These are phyloP conservation scores for Diplodia sapinea DNA, from an alignment of 2,329 filamentous ascomycete species.

Conservation along the genomic window DNA sequence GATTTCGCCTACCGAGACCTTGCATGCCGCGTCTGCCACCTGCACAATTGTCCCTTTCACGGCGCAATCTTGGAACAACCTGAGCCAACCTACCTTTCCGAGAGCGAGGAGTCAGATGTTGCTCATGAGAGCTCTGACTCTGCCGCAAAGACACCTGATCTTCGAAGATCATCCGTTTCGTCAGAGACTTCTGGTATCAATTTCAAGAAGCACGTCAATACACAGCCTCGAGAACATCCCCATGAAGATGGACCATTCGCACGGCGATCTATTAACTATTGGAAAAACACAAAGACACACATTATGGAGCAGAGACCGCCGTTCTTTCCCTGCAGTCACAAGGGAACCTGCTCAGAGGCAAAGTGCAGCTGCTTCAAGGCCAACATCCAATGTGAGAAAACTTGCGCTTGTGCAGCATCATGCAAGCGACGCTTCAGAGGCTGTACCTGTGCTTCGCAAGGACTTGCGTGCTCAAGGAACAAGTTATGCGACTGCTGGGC, in stretches of 20 bases:
- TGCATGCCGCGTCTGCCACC: slow-evolving; percentile 43
- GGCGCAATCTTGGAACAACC: slow-evolving; percentile 48
- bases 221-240: slow-evolving; percentile 31
- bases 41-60: slow-evolving; percentile 50
- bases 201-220: slow-evolving; percentile 35
- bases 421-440: slow-evolving; percentile 61
- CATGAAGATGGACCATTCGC: background rate
- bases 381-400: slow-evolving; percentile 73
- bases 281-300: slow-evolving; percentile 53
- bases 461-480: slow-evolving; percentile 55
- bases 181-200: slow-evolving; percentile 21
- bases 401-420: slow-evolving; percentile 67
- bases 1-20: slow-evolving; percentile 36
- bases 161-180: slow-evolving; percentile 5
- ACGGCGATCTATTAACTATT: slow-evolving; percentile 31
- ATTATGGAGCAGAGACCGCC: slow-evolving; percentile 63
- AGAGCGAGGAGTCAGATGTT: slow-evolving; percentile 4
- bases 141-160: background rate
- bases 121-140: slow-evolving; percentile 30
- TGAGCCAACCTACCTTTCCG: background rate
- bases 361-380: slow-evolving; percentile 67
- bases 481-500: slow-evolving; percentile 69
- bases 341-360: slow-evolving; percentile 65
- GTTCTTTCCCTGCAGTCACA: slow-evolving; percentile 71
- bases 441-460: slow-evolving; percentile 46